phyloP scores from a whole-genome alignment of 768 basidiomycete genomes.

The Candolleomyces eurysporus region DNA sequence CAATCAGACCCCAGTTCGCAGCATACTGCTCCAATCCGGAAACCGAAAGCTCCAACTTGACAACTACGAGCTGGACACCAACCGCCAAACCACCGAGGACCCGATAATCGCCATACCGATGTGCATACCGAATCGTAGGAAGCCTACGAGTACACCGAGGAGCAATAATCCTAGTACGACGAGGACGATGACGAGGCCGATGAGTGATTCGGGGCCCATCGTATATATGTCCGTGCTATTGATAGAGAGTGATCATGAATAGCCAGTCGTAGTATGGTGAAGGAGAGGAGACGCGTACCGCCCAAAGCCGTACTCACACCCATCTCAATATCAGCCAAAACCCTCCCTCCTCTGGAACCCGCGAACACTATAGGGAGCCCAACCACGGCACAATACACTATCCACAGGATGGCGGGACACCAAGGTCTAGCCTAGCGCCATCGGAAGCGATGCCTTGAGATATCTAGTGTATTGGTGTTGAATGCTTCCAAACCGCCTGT shows the following conservation, averaged over 20 bases:
- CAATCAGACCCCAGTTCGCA: conserved; percentile 56
- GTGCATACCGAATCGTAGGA: neutral
- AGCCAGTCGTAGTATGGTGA: conserved; percentile 1
- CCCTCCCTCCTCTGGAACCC: conserved; percentile 56
- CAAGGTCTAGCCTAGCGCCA: conserved; percentile 50
- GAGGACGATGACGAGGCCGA: conserved; percentile 50
- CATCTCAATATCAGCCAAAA: conserved; percentile 53
- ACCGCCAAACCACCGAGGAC: conserved; percentile 56
- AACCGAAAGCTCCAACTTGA: conserved; percentile 50
- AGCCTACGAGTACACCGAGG: conserved; percentile 17
- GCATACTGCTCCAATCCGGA: conserved; percentile 29
- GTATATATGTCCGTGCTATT: too few species aligned
- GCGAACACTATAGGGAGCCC: conserved; percentile 54
- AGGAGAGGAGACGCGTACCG: conserved; percentile 30
- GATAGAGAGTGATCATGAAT: neutral
- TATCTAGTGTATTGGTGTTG: conserved; percentile 42
- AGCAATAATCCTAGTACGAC: conserved; percentile 50
- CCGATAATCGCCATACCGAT: conserved; percentile 44
- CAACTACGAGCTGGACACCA: conserved; percentile 51
- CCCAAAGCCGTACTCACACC: conserved; percentile 49
- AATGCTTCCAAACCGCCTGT: conserved; percentile 44
- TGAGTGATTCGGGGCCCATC: conserved; percentile 42
- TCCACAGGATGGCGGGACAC: conserved; percentile 55
- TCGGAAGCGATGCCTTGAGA: conserved; percentile 58
- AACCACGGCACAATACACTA: conserved; percentile 46